Evolutionary conservation across 176 grass and related monocot genomes (phyloP).

Genomic region (bread wheat (Triticum aestivum)): DNA sequence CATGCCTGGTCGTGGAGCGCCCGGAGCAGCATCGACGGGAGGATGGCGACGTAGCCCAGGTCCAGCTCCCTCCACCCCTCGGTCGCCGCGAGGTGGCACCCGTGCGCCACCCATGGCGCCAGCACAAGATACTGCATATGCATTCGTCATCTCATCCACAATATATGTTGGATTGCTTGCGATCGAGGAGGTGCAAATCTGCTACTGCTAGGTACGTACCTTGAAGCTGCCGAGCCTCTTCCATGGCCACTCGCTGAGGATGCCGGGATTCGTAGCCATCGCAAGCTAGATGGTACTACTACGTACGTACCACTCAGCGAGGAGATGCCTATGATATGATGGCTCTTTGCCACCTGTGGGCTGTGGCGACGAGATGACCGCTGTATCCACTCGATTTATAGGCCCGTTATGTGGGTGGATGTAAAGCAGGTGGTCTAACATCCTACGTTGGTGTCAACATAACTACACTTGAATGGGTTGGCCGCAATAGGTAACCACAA

Average conservation of each 20-base stretch:
- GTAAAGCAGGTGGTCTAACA: not conserved
- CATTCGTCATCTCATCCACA: not conserved
- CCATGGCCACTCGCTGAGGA: constrained; percentile 94
- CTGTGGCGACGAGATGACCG: not conserved
- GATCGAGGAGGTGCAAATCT: not conserved
- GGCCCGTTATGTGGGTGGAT: not conserved
- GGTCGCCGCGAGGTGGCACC: constrained; percentile 24
- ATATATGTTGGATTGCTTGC: not conserved
- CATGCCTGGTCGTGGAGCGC: constrained; percentile 69
- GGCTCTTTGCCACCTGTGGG: not conserved
- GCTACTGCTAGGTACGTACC: constrained; percentile 28
- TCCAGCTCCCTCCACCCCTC: constrained; percentile 42
- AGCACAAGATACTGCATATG: constrained; percentile 54
- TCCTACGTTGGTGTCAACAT: not conserved
- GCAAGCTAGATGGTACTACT: not conserved
- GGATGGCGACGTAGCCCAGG: constrained; percentile 32
- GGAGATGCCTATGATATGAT: too few relatives aligned
- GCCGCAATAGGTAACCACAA: not conserved
- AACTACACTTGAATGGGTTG: constrained; percentile 5
- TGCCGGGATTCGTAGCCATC: constrained; percentile 85
- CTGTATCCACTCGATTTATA: not conserved
- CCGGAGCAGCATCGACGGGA: constrained; percentile 51
- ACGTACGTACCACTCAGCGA: too few relatives aligned
- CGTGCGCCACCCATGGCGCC: constrained; percentile 63
- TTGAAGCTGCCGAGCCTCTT: constrained; percentile 90